Conservation (phyloP, 768 basidiomycete genomes). For the Leccinum disarticulatum region DNA sequence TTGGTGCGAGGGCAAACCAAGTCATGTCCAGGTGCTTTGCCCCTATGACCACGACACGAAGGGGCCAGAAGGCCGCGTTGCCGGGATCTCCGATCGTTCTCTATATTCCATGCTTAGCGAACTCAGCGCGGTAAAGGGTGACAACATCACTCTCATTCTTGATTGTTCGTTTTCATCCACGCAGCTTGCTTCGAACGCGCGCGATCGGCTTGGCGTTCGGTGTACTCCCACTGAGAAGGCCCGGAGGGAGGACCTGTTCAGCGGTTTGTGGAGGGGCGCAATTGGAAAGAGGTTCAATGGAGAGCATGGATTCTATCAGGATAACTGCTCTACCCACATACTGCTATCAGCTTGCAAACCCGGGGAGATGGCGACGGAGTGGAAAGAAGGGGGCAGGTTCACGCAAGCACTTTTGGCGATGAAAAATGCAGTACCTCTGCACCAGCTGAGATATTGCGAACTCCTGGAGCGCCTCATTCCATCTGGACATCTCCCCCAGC, state of each 20-base stretch:
- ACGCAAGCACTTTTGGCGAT: constrained; percentile 55
- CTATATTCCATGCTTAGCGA: constrained; percentile 60
- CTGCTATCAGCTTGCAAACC: constrained; percentile 58
- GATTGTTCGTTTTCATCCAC: constrained; percentile 62
- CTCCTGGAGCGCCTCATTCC: constrained; percentile 46
- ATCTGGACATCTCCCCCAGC: constrained; percentile 40
- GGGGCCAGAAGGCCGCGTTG: constrained; percentile 43
- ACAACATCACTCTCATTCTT: constrained; percentile 68
- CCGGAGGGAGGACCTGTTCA: constrained; percentile 52
- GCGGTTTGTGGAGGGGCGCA: constrained; percentile 54
- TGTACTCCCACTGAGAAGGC: constrained; percentile 63
- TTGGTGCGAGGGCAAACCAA: constrained; percentile 52
- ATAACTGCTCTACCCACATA: constrained; percentile 43
- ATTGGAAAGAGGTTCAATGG: constrained; percentile 36
- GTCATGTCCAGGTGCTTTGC: constrained; percentile 58
- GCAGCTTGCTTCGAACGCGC: constrained; percentile 37
- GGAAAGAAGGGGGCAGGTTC: constrained; percentile 62
- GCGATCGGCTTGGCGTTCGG: constrained; percentile 49
- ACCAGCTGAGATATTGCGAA: constrained; percentile 50
- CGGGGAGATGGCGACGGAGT: constrained; percentile 57
- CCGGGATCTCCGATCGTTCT: constrained; percentile 69
- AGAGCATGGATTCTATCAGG: constrained; percentile 46
- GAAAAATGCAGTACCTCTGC: constrained; percentile 46
- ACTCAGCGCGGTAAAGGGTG: constrained; percentile 55
- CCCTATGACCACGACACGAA: constrained; percentile 65